Percentiles rank a stretch among this genome's conserved stretches.
Evolutionary conservation across 1,139 yeast species (phyloP).

Genomic region (Scheffersomyces quercinus): DNA sequence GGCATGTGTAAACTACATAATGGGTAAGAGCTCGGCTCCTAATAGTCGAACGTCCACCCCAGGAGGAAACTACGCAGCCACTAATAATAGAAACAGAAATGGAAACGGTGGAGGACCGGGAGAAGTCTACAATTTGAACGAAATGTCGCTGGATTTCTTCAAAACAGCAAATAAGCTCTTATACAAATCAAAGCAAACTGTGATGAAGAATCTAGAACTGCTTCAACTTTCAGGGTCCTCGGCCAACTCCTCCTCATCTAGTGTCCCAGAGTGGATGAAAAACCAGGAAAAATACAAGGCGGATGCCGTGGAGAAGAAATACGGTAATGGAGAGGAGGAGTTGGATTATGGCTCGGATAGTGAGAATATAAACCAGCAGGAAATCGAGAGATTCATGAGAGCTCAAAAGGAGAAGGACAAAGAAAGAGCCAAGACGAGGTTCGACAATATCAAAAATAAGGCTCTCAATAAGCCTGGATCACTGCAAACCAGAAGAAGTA

Average conservation of each 20-base stretch:
- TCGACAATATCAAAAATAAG: conserved; percentile 19
- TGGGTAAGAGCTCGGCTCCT: conserved; percentile 34
- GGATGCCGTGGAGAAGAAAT: conserved; percentile 39
- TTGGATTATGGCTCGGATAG: conserved; percentile 41
- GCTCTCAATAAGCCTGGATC: conserved; percentile 16
- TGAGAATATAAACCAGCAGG: conserved; percentile 45
- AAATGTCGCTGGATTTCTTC: conserved; percentile 62
- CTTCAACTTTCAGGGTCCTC: conserved; percentile 38
- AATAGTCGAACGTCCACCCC: background rate
- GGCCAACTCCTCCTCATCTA: conserved; percentile 11
- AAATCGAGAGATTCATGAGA: conserved; percentile 41
- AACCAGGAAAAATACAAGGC: conserved; percentile 51
- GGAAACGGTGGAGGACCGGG: background rate
- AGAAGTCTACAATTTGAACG: conserved; percentile 37
- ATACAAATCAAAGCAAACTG: conserved; percentile 60
- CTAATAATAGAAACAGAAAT: background rate
- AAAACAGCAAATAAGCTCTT: conserved; percentile 64
- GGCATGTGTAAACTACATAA: conserved; percentile 66
- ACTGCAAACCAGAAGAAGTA: background rate
- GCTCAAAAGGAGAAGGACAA: conserved; percentile 41
- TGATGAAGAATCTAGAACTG: conserved; percentile 65
- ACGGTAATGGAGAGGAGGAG: conserved; percentile 34
- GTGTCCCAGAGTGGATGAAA: conserved; percentile 80
- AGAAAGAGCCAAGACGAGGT: conserved; percentile 31
- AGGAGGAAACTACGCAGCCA: background rate